These are phyloP conservation scores for Pelargonium nanum DNA, from an alignment of 345 rosid genomes.

Conservation along the genomic window DNA sequence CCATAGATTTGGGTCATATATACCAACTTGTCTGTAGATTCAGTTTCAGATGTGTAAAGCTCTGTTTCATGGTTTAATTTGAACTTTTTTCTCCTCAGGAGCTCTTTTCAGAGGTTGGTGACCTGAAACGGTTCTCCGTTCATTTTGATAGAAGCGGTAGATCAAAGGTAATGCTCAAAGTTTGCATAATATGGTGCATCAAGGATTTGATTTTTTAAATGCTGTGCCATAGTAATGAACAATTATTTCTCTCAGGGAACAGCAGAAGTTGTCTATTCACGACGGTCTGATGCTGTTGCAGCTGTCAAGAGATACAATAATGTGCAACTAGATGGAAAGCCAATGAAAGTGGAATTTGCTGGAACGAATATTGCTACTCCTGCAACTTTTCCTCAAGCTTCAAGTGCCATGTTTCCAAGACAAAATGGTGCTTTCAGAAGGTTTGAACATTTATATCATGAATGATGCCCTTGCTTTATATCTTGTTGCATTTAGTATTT, in stretches of 20 bases:
- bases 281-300: conserved; percentile 45
- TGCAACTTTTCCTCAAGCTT: conserved; percentile 23
- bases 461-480: too few relatives aligned
- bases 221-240: background rate
- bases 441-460: conserved; percentile 24
- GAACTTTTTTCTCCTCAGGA: conserved; percentile 29
- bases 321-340: conserved; percentile 93
- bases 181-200: background rate
- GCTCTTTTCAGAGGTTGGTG: conserved; percentile 63
- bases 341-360: conserved; percentile 86
- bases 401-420: conserved; percentile 32
- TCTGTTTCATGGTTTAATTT: background rate
- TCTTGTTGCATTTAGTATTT: too few relatives aligned
- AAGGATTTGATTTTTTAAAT: background rate
- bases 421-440: conserved; percentile 44
- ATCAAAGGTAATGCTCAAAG: conserved; percentile 48
- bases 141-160: conserved; percentile 69
- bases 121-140: conserved; percentile 43
- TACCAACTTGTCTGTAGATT: too few relatives aligned
- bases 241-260: conserved; percentile 42
- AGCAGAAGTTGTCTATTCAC: conserved; percentile 51
- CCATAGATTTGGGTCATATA: too few relatives aligned
- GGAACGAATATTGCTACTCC: conserved; percentile 56
- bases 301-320: conserved; percentile 89
- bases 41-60: background rate